phyloP scores from a whole-genome alignment of 768 basidiomycete genomes.

The Leccinum pellstonianum region DNA sequence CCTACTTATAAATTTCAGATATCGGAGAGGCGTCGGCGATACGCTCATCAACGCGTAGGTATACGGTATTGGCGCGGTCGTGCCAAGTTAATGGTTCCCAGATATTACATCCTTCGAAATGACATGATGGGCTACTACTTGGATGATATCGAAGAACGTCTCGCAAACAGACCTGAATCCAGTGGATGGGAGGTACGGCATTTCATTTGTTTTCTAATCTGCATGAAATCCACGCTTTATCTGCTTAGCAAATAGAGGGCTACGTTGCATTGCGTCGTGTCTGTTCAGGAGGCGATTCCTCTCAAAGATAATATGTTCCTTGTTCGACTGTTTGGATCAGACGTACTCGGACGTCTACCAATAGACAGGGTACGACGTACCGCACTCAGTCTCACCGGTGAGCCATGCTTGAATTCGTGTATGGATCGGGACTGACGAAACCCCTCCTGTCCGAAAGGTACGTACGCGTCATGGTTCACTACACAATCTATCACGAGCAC shows the following conservation, averaged over 20 bases:
- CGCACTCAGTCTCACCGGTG: slow-evolving; percentile 72
- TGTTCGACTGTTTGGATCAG: slow-evolving; percentile 64
- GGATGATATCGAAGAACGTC: slow-evolving; percentile 54
- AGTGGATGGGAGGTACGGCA: slow-evolving; percentile 74
- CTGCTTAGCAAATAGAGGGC: slow-evolving; percentile 75
- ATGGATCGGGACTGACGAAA: background rate
- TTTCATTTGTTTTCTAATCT: background rate
- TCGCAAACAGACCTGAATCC: slow-evolving; percentile 43
- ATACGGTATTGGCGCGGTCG: background rate
- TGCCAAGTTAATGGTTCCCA: slow-evolving; percentile 29
- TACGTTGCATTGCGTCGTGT: slow-evolving; percentile 80
- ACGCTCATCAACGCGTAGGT: slow-evolving; percentile 84
- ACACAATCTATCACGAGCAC: slow-evolving; percentile 39
- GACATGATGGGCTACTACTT: slow-evolving; percentile 77
- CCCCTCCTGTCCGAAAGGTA: slow-evolving; percentile 40
- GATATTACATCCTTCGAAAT: slow-evolving; percentile 83
- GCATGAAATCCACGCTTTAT: background rate
- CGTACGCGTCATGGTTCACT: slow-evolving; percentile 80
- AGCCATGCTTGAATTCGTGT: slow-evolving; percentile 16
- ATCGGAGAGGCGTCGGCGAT: slow-evolving; percentile 84
- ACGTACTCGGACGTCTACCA: slow-evolving; percentile 69
- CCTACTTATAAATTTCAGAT: slow-evolving; percentile 42
- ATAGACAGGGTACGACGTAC: slow-evolving; percentile 71
- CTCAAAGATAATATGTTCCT: slow-evolving; percentile 54
- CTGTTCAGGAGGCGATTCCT: slow-evolving; percentile 84